Evolutionary conservation across 768 basidiomycete species (phyloP), one percentile per base, ranked within the genome.

Genomic region (Tylopilus sp.): DNA sequence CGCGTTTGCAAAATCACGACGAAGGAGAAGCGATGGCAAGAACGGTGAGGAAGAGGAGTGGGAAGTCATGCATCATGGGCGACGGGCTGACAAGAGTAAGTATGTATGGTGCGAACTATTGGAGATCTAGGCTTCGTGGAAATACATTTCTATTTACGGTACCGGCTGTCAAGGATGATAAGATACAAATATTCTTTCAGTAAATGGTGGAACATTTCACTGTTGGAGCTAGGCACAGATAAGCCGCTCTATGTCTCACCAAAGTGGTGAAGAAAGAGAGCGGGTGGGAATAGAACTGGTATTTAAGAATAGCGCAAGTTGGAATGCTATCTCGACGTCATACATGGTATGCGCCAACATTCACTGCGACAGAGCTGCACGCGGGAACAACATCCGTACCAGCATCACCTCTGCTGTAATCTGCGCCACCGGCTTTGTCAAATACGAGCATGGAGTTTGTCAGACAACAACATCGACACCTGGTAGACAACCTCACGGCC

Each of bases 131-230:
- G n/a, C n/a, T 69, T 28, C 66, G 77, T 48, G 62, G 48, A 26
- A 41, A 66, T 38, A 52, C 55, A 42, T 55, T 56, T 7, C 72
- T 69, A 8, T 64, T 89, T 28, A 76, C 79, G 23, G 75, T 83
- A n/a, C 88, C 91, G 0, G 79, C 85, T 50, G 72, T 87, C 25
- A 77, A 86, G 58, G 86, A 93, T 60, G 81, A 81, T 47, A 83
- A 80, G 40, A 82, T 95, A 60, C 89, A 92, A 57, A 71, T 81
- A 41, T 95, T 95, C 72, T 90, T 94, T 69, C 77, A 87, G 48
- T 88, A 95, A 66, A 84, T 95, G 41, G 87, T 84, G 8, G 81
- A 86, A 42, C 88, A 90, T 64, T 79, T 94, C 50, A 83, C 44
- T n/a, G 31, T 51, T 74, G 28, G 68, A n/a, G n/a, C n/a, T n/a